Evolutionary conservation across 2,329 filamentous ascomycete genomes (phyloP).

Genomic region (Keithomyces neogunnii): DNA sequence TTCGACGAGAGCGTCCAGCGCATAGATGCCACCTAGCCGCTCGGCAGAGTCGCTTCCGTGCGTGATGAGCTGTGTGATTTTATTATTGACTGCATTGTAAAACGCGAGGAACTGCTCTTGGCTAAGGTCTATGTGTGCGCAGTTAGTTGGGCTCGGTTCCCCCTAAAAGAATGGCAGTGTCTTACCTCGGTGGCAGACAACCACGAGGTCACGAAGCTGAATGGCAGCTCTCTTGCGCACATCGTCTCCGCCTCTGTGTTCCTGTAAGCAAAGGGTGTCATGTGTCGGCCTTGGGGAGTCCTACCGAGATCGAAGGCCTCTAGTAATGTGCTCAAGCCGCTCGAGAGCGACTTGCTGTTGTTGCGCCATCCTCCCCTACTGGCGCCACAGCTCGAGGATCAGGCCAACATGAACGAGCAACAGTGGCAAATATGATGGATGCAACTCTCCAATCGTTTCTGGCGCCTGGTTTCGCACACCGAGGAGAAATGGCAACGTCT

Average conservation of each 20-base stretch:
- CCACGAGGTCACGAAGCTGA: conserved; percentile 47
- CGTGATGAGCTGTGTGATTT: conserved; percentile 60
- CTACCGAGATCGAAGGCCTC: conserved; percentile 49
- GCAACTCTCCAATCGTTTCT: not conserved
- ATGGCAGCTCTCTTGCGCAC: conserved; percentile 42
- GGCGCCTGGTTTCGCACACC: not conserved
- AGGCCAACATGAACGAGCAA: conserved; percentile 19
- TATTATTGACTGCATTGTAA: conserved; percentile 48
- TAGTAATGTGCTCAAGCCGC: conserved; percentile 44
- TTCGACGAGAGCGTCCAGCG: conserved; percentile 86
- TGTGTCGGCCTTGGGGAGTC: conserved; percentile 7
- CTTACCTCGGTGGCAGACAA: conserved; percentile 46
- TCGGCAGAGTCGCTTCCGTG: conserved; percentile 83
- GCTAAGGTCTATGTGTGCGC: conserved; percentile 52
- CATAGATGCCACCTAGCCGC: conserved; percentile 83
- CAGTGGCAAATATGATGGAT: not conserved
- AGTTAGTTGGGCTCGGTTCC: not conserved
- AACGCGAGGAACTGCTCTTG: conserved; percentile 65
- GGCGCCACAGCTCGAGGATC: conserved; percentile 15
- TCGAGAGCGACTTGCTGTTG: conserved; percentile 46
- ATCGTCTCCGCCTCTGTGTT: conserved; percentile 33
- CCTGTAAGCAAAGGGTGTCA: conserved; percentile 10
- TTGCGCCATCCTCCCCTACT: conserved; percentile 28
- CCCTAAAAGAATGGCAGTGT: not conserved
- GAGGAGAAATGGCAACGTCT: not conserved